Percentiles rank a stretch among this genome's conserved stretches.
Conservation (phyloP, 208 protist species). For the Porcisia deanei region DNA sequence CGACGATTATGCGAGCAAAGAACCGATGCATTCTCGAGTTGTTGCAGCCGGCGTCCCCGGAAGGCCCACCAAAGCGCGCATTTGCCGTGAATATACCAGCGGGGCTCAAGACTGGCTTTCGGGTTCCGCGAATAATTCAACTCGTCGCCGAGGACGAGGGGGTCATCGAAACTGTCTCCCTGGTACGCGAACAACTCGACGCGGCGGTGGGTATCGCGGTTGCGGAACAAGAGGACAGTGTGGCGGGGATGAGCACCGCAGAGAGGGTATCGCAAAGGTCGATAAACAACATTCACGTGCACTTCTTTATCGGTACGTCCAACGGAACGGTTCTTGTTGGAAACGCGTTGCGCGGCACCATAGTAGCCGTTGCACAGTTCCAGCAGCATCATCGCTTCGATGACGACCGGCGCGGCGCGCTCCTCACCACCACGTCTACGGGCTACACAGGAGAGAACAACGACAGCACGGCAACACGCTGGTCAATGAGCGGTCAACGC, state of each 20-base stretch:
- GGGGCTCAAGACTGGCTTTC: slow-evolving; percentile 41
- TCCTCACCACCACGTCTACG: slow-evolving; percentile 11
- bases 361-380: slow-evolving; percentile 76
- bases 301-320: slow-evolving; percentile 86
- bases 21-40: slow-evolving; percentile 70
- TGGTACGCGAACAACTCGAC: slow-evolving; percentile 43
- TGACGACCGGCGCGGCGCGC: slow-evolving; percentile 7
- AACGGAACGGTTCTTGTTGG: slow-evolving; percentile 78
- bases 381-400: slow-evolving; percentile 33
- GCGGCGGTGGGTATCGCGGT: neutral
- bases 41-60: slow-evolving; percentile 19
- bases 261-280: neutral
- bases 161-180: slow-evolving; percentile 54
- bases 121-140: slow-evolving; percentile 52
- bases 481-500: neutral
- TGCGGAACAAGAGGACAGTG: neutral
- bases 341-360: slow-evolving; percentile 79
- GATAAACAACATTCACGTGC: slow-evolving; percentile 45
- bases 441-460: neutral
- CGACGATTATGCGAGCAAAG: slow-evolving; percentile 39
- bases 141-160: slow-evolving; percentile 71
- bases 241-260: neutral
- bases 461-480: neutral
- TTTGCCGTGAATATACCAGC: slow-evolving; percentile 1
- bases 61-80: neutral